Conservation (phyloP, 305 asterid genomes). For the Rubia peregrina region DNA sequence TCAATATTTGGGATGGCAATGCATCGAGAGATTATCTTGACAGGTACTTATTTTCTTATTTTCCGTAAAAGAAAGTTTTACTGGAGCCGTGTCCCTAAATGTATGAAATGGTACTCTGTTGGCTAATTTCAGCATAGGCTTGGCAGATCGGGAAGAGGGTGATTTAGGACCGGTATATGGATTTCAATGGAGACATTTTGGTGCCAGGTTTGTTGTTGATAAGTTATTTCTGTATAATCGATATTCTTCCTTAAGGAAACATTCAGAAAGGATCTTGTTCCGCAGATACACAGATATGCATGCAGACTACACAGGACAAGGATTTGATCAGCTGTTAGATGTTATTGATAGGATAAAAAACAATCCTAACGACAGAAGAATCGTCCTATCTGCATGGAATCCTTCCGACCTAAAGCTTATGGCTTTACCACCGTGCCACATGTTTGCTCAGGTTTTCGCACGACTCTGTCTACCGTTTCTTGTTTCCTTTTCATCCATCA, state of each 20-base stretch:
- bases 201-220: slow-evolving; percentile 56
- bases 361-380: slow-evolving; percentile 76
- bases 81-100: not conserved
- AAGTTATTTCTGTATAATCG: slow-evolving; percentile 4
- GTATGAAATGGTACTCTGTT: not conserved
- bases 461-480: not conserved
- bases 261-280: slow-evolving; percentile 5
- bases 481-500: not conserved
- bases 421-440: slow-evolving; percentile 97
- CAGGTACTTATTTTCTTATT: slow-evolving; percentile 34
- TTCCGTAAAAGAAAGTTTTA: not conserved
- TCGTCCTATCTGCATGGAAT: slow-evolving; percentile 88
- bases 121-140: slow-evolving; percentile 48
- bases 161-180: slow-evolving; percentile 92
- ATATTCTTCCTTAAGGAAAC: not conserved
- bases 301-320: slow-evolving; percentile 80
- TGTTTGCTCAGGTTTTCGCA: slow-evolving; percentile 35
- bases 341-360: slow-evolving; percentile 68
- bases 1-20: slow-evolving; percentile 89
- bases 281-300: slow-evolving; percentile 79
- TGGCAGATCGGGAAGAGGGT: slow-evolving; percentile 76
- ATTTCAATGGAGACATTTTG: slow-evolving; percentile 94
- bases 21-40: slow-evolving; percentile 86
- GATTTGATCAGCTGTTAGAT: slow-evolving; percentile 85
- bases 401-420: slow-evolving; percentile 78